Evolutionary conservation across 768 basidiomycete species (phyloP), one percentile per base, ranked within the genome.

Genomic region (Lactarius tabidus): DNA sequence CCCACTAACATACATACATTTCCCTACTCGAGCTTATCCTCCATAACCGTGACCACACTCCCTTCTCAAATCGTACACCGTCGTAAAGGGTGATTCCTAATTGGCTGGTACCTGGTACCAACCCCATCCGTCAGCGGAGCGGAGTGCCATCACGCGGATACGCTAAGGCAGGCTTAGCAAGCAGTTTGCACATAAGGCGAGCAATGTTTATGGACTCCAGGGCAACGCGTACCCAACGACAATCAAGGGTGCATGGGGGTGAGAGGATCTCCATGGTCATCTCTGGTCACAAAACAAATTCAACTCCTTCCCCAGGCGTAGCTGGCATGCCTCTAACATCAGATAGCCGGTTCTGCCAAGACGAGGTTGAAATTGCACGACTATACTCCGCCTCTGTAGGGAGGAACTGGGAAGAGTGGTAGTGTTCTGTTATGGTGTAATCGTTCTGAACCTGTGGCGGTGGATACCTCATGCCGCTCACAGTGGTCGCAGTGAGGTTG

Each of bases 231-330:
- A 48, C 23, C 43, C 48, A 39, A 17, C 23, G 29, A n/a, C 23
- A 31, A 31, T 20, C 38, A 57, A 57, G 31, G 38, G 36, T 51
- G 64, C n/a, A 56, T n/a, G 41, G 8, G 54, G 35, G 51, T 29
- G 43, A 41, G 55, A 10, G 39, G 55, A 23, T 52, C 29, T 29
- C 48, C 56, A 33, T 28, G 35, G 43, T 29, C 17, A 17, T n/a
- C 43, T 53, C 57, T 17, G n/a, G 36, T 66, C 41, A 66, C 57
- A 66, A 62, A 45, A 48, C 57, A 66, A 38, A 66, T 10, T 51
- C 60, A 38, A 45, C 28, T 6, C 51, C 51, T 29, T 52, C 61
- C 31, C 52, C 57, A 31, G 57, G 60, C n/a, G 48, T 39, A 31
- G 48, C 41, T n/a, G 65, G 23, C 20, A 29, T 36, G 54, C 65